These are phyloP conservation scores for Metschnikowia colocasiae DNA, from an alignment of 805 yeast species.

Conservation along the genomic window DNA sequence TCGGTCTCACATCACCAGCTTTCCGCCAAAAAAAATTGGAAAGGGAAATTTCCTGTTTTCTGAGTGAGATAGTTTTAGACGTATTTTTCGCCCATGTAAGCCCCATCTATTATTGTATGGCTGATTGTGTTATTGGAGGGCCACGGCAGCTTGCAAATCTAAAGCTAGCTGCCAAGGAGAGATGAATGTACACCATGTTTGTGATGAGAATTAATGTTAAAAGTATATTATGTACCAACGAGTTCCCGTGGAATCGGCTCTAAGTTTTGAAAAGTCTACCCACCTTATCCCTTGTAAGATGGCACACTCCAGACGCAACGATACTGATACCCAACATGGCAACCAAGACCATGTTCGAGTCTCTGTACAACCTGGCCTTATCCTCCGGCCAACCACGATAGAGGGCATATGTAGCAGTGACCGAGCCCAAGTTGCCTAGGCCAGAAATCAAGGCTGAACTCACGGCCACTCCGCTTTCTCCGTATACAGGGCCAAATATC, in stretches of 20 bases:
- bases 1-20: not conserved
- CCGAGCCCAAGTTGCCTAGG: conserved; percentile 82
- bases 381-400: conserved; percentile 88
- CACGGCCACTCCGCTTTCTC: conserved; percentile 82
- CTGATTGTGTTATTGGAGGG: not conserved
- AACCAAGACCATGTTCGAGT: conserved; percentile 83
- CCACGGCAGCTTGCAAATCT: not conserved
- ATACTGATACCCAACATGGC: conserved; percentile 73
- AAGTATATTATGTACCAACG: not conserved
- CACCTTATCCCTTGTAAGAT: conserved; percentile 30
- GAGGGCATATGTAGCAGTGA: conserved; percentile 79
- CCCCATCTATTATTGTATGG: too few relatives aligned
- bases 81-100: not conserved
- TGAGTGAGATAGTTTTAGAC: too few relatives aligned
- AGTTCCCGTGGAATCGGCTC: not conserved
- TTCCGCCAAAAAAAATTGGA: too few relatives aligned
- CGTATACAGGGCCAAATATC: conserved; percentile 65
- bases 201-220: not conserved
- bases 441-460: conserved; percentile 83
- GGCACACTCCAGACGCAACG: conserved; percentile 37
- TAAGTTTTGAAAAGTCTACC: conserved; percentile 11
- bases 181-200: not conserved
- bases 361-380: conserved; percentile 50
- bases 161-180: not conserved
- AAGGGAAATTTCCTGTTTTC: not conserved